Evolutionary conservation across 352 stramenopile species (phyloP), one percentile per base, ranked within the genome.

Genomic region (Phytopythium ostracodes): DNA sequence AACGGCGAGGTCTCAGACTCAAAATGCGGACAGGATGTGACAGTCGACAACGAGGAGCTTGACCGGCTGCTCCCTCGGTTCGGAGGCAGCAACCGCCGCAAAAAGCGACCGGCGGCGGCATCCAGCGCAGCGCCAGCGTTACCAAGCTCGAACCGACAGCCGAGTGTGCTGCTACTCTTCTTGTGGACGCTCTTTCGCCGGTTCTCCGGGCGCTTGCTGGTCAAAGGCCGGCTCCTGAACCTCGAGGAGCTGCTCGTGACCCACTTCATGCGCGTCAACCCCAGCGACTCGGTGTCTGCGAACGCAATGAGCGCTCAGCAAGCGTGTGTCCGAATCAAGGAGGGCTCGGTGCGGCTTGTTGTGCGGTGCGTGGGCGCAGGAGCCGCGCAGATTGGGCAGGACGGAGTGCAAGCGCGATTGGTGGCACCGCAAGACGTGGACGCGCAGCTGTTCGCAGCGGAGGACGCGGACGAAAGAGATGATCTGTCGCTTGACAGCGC

Each of bases 201-300:
- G 14, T 83, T 60, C 14, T 51, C 64, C 0, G 69, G 64, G 0
- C 36, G 64, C 9, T 18, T 83, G 35, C 4, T 68, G 5, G 63
- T 83, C 25, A n/a, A 67, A 24, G 76, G 76, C 9, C 77, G 73
- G 53, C 57, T 85, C 12, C 62, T 82, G 52, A 85, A 85, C 61
- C 64, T 72, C 31, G 65, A 73, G 17, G 71, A 85, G 63, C 55
- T 85, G 33, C 52, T 77, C 14, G 72, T 85, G 22, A 52, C 59
- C 22, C 62, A 54, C 2, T 52, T 85, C 4, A 24, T 20, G 47
- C 47, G 47, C 14, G 47, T 24, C 25, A 27, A 54, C 46, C 10
- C 22, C 14, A 33, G 40, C 6, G 17, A 11, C 8, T 50, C 43
- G n/a, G 43, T n/a, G n/a, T 29, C 43, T 12, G 15, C 15, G 17